These are phyloP conservation scores for Acacia acuminata DNA, from an alignment of 306 rosid species.

Conservation along the genomic window DNA sequence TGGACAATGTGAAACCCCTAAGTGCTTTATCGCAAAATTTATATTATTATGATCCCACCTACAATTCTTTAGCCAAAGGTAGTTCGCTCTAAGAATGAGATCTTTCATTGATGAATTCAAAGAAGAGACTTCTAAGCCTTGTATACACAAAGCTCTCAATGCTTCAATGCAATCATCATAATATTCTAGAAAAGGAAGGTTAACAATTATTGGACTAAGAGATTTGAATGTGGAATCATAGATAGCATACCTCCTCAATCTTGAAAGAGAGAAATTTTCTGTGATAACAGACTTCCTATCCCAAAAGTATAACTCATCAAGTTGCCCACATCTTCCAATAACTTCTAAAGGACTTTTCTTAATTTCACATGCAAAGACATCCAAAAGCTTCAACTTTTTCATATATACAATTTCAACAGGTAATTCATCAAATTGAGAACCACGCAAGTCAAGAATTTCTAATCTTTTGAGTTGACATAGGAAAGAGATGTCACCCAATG, in stretches of 20 bases:
- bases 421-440: background rate
- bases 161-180: too few species aligned
- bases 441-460: background rate
- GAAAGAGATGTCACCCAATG: background rate
- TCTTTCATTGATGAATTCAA: too few species aligned
- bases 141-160: too few species aligned
- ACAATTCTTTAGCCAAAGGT: too few species aligned
- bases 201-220: too few species aligned
- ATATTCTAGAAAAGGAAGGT: too few species aligned
- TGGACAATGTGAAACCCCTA: background rate
- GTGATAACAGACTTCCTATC: rapidly evolving
- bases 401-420: background rate
- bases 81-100: too few species aligned
- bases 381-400: background rate
- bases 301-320: background rate
- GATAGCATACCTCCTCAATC: background rate
- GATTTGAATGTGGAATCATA: background rate
- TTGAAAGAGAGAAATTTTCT: background rate
- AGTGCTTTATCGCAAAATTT: background rate
- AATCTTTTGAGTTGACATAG: background rate
- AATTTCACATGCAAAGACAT: background rate
- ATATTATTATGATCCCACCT: too few species aligned
- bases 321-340: background rate
- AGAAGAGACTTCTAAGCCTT: too few species aligned
- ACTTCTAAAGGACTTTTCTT: background rate